Conservation (phyloP, 2,329 filamentous ascomycete genomes). For the Lojkania enalia region DNA sequence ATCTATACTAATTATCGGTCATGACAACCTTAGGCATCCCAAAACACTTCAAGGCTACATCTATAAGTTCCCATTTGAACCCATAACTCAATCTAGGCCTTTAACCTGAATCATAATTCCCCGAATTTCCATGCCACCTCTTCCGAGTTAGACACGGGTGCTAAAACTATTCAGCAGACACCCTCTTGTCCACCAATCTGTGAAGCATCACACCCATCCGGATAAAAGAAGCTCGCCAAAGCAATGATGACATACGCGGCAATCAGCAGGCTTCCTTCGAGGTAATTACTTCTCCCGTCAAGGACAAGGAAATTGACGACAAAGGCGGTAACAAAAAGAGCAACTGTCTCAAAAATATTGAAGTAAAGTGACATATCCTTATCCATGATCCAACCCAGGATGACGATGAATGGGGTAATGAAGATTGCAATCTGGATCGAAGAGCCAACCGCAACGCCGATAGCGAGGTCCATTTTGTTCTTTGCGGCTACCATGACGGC, state of each 20-base stretch:
- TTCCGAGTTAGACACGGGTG: no score
- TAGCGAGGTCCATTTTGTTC: slow-evolving; percentile 84
- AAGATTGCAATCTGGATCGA: slow-evolving; percentile 81
- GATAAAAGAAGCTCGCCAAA: slow-evolving; percentile 55
- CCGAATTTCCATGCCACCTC: no score
- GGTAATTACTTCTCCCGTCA: slow-evolving; percentile 81
- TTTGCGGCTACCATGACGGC: slow-evolving; percentile 79
- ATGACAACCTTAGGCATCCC: no score
- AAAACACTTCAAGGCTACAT: no score
- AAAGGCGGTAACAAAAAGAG: slow-evolving; percentile 80
- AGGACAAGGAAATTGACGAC: slow-evolving; percentile 85
- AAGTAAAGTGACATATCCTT: slow-evolving; percentile 69
- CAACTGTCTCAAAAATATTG: slow-evolving; percentile 65
- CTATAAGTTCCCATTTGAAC: no score
- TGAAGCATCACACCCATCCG: slow-evolving; percentile 44
- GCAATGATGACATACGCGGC: slow-evolving; percentile 81
- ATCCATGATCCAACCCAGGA: slow-evolving; percentile 77
- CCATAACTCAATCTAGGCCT: no score
- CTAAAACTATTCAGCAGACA: no score
- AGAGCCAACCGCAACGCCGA: slow-evolving; percentile 77
- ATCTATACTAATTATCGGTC: no score
- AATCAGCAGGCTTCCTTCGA: slow-evolving; percentile 76
- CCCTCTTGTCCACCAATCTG: slow-evolving; percentile 51
- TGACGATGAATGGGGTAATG: slow-evolving; percentile 74
- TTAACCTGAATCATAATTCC: no score